These are phyloP conservation scores for Pulveroboletus sp. DNA, from an alignment of 768 basidiomycete species.

Conservation along the genomic window DNA sequence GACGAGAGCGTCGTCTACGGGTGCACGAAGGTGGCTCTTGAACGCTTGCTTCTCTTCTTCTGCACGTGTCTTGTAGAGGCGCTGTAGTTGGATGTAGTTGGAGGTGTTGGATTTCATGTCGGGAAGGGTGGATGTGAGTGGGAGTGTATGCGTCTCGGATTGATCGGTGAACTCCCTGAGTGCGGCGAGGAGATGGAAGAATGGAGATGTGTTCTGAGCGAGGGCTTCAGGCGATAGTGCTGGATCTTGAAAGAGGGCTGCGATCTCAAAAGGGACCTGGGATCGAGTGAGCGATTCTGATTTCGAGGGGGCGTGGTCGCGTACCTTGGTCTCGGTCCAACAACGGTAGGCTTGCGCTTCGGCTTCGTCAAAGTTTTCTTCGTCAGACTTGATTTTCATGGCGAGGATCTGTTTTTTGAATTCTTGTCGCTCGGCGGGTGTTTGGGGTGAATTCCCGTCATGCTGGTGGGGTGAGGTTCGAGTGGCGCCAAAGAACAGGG, in stretches of 20 bases:
- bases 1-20: conserved; percentile 51
- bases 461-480: conserved; percentile 46
- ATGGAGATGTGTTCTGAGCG: conserved; percentile 53
- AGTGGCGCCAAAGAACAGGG: neutral
- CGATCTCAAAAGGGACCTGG: conserved; percentile 68
- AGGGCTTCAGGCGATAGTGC: conserved; percentile 42
- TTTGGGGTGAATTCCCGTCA: conserved; percentile 53
- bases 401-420: conserved; percentile 70
- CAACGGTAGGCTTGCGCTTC: conserved; percentile 82
- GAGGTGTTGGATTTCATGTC: conserved; percentile 94
- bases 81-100: conserved; percentile 82
- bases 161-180: conserved; percentile 62
- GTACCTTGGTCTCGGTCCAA: conserved; percentile 57
- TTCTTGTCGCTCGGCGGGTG: conserved; percentile 61
- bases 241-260: conserved; percentile 60
- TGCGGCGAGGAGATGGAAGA: conserved; percentile 78
- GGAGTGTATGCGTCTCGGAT: conserved; percentile 60
- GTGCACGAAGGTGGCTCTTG: conserved; percentile 44
- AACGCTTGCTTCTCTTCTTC: conserved; percentile 63
- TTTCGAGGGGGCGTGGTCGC: conserved; percentile 1
- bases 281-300: neutral
- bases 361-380: conserved; percentile 98
- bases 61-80: conserved; percentile 76
- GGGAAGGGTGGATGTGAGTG: conserved; percentile 82
- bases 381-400: conserved; percentile 74